Conservation (phyloP, 192 early-diverging fungal species). For the Phycomyces blakesleeanus region DNA sequence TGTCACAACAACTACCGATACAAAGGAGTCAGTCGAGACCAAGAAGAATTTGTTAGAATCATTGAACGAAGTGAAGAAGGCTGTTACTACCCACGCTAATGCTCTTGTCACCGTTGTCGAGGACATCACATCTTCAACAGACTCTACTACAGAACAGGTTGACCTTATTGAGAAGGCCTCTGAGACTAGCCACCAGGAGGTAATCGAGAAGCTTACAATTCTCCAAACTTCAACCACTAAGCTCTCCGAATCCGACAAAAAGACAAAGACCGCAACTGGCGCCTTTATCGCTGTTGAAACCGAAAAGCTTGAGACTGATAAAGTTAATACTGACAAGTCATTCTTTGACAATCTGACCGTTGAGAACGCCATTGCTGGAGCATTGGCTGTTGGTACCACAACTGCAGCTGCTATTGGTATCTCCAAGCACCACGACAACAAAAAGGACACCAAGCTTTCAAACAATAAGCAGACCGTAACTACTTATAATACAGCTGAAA, state of each 20-base stretch:
- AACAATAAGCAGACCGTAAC: conserved; percentile 1
- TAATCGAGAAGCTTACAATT: not conserved
- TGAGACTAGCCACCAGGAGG: not conserved
- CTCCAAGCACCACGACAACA: conserved; percentile 2
- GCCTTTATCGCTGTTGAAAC: not conserved
- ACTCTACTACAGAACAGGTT: not conserved
- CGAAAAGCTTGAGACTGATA: not conserved
- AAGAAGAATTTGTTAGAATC: not conserved
- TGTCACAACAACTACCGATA: not conserved
- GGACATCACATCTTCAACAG: not conserved
- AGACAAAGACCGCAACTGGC: not conserved
- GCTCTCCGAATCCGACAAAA: not conserved
- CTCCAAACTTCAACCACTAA: not conserved
- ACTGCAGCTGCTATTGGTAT: conserved; percentile 7
- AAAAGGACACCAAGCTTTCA: not conserved
- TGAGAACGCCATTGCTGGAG: not conserved
- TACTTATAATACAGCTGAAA: not conserved
- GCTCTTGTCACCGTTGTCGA: not conserved
- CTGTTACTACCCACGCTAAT: conserved; percentile 9
- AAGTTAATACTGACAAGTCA: not conserved
- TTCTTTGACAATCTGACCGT: not conserved
- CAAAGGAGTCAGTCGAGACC: conserved; percentile 4
- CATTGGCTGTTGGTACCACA: conserved; percentile 13
- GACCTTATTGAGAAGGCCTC: not conserved
- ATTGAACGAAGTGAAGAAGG: conserved; percentile 16